Base-by-base conservation (phyloP, 805 yeast genomes). In the Ogataea philodendri region DNA sequence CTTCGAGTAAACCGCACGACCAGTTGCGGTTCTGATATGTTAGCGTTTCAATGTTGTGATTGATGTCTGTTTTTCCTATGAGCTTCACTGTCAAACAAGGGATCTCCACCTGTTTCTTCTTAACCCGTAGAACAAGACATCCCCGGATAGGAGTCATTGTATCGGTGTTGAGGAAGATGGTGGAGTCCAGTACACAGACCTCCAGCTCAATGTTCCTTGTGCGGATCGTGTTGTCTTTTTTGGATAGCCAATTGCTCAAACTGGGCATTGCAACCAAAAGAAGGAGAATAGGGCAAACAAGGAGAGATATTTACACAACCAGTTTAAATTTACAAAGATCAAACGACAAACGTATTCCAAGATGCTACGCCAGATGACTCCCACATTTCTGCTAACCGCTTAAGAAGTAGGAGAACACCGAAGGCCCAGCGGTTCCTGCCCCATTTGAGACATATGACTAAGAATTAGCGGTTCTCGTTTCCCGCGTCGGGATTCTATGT, bases 121-220 rank as follows among this genome's bases (percentile, higher is more conserved):
- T 50, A 10, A 52, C 37, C 3, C 23, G 22, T 5, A 54, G 26
- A 5, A 37, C 33, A 9, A 54, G 26, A 31, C 41, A 46, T 2
- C 59, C 59, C 26, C 57, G 30, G 14, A 54, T 26, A 3, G 56
- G 53, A 22, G 45, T 39, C 8, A 32, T 13, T 4, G 30, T 22
- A 5, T 32, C 31, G 5, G 36, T 17, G 11, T 40, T 37, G 9
- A 49, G 34, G 26, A 43, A 46, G 2, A 45, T 19, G 5, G 36
- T 27, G 15, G 34, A 26, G 26, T 47, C 51, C 8, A 49, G 17
- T n/a, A 30, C 17, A 6, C 30, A 35, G 5, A 30, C 4, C 14
- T 6, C 10, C 18, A 36, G 18, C 8, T 36, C 32, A n/a, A 28
- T 11, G 14, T 17, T 11, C n/a, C 20, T 29, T 15, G 13, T 35